Percentiles rank a stretch among this genome's conserved stretches.
phyloP scores from a whole-genome alignment of 495 filamentous ascomycete genomes.

The Tuber indicum region DNA sequence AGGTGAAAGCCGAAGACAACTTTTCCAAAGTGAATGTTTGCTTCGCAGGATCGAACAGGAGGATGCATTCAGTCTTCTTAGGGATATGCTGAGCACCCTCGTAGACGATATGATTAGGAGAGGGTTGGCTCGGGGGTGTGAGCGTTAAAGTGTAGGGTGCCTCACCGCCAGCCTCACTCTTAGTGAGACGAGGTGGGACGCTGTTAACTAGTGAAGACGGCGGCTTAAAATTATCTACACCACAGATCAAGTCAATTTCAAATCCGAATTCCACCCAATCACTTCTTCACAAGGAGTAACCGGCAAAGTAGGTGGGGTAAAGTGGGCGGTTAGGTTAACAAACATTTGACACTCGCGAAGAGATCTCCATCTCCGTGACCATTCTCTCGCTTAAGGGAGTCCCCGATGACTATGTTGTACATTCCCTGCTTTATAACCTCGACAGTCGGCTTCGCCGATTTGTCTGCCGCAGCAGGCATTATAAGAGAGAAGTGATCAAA shows the following conservation, averaged over 20 bases:
- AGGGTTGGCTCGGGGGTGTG: constrained; percentile 16
- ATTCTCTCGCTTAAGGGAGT: constrained; percentile 26
- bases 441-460: constrained; percentile 28
- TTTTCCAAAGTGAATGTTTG: constrained; percentile 41
- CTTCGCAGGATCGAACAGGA: constrained; percentile 35
- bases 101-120: constrained; percentile 18
- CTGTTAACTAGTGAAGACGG: constrained; percentile 16
- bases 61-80: constrained; percentile 36
- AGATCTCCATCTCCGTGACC: constrained; percentile 1
- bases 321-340: constrained; percentile 3
- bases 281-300: background rate
- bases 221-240: constrained; percentile 31
- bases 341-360: constrained; percentile 36
- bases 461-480: constrained; percentile 22
- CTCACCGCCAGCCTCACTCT: constrained; percentile 28
- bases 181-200: constrained; percentile 26
- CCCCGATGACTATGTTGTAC: constrained; percentile 28
- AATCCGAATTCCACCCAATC: background rate
- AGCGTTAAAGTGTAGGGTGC: constrained; percentile 30
- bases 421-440: constrained; percentile 32
- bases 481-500: background rate
- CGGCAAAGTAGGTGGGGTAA: background rate
- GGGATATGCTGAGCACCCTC: constrained; percentile 29
- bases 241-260: background rate
- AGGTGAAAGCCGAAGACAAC: constrained; percentile 33